phyloP scores from a whole-genome alignment of 257 asterid genomes.

The Solanum piurae region DNA sequence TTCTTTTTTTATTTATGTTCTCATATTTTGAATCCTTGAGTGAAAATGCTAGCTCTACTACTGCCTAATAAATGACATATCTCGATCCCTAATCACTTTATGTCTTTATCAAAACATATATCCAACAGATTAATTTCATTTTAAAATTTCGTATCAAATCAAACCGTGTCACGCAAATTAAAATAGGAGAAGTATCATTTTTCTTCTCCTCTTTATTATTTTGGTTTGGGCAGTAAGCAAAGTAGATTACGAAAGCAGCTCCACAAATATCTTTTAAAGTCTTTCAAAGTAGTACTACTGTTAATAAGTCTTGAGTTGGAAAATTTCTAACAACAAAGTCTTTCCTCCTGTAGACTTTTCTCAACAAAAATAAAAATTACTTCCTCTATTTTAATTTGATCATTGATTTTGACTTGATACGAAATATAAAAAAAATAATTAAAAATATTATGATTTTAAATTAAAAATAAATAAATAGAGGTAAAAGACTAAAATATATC shows the following conservation, averaged over 20 bases:
- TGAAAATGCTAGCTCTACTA: background rate
- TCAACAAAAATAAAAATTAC: no score
- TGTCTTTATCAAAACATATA: no score
- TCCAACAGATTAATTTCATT: no score
- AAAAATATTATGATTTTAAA: no score
- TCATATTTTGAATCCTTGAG: background rate
- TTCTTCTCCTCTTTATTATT: background rate
- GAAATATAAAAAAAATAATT: no score
- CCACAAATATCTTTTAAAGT: background rate
- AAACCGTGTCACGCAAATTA: no score
- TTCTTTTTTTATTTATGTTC: no score
- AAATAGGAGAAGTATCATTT: background rate
- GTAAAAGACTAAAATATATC: no score
- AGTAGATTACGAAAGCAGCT: background rate
- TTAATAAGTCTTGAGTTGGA: background rate
- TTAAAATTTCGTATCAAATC: no score
- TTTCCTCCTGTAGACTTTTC: background rate
- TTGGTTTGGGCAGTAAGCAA: background rate
- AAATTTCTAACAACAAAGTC: background rate
- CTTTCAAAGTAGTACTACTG: background rate
- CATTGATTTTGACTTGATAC: no score
- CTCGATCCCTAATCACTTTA: background rate
- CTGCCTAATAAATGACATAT: background rate
- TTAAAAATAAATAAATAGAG: no score
- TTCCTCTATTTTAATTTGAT: no score